Evolutionary conservation across 169 alveolate species (phyloP).

Genomic region (Eimeria acervulina): DNA sequence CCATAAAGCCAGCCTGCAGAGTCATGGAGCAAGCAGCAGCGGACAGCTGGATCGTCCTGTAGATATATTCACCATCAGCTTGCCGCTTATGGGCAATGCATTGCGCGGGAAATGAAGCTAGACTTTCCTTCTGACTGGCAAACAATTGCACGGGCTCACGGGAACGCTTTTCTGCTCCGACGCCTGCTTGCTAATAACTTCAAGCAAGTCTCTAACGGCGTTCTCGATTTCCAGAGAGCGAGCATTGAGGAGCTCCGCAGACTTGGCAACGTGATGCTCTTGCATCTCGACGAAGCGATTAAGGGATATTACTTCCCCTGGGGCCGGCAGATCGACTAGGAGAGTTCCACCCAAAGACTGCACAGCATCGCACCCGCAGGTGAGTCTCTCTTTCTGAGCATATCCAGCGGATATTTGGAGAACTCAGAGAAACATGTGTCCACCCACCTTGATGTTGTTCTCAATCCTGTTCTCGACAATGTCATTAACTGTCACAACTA

Average conservation of each 20-base stretch:
- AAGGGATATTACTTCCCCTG: constrained; percentile 92
- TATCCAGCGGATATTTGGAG: not conserved
- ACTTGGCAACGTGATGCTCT: constrained; percentile 92
- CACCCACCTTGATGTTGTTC: constrained; percentile 92
- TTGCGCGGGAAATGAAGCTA: not conserved
- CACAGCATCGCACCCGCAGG: not conserved
- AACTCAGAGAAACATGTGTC: not conserved
- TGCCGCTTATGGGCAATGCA: not conserved
- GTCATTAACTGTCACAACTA: constrained; percentile 95
- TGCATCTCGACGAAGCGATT: constrained; percentile 94
- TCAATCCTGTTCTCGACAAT: constrained; percentile 97
- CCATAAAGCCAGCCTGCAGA: constrained; percentile 87
- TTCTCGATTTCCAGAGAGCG: constrained; percentile 95
- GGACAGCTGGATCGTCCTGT: not conserved
- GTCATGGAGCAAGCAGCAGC: not conserved
- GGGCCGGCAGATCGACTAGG: constrained; percentile 94
- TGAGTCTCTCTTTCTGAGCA: not conserved
- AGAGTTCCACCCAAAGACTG: constrained; percentile 90
- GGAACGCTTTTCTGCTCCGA: constrained; percentile 93
- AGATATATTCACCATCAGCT: not conserved
- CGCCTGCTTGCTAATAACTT: constrained; percentile 92
- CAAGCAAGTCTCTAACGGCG: constrained; percentile 95
- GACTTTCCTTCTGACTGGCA: not conserved
- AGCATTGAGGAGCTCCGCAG: constrained; percentile 91
- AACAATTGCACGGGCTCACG: constrained; percentile 4